Evolutionary conservation across 805 yeast genomes (phyloP).

Genomic region (Sugiyamaella mastotermitis): DNA sequence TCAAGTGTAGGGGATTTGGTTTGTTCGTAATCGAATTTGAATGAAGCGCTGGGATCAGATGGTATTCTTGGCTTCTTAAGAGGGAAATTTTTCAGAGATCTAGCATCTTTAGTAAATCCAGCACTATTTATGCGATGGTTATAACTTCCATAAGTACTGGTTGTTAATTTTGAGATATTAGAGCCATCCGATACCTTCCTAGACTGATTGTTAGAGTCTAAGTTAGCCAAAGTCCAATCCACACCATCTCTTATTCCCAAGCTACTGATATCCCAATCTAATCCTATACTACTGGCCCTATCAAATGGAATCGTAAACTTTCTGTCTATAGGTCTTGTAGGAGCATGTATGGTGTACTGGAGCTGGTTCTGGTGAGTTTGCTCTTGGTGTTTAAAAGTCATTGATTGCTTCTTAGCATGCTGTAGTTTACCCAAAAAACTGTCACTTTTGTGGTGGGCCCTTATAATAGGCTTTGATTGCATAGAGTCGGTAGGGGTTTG

Average conservation of each 20-base stretch:
- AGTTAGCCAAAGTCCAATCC: constrained; percentile 13
- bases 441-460: constrained; percentile 16
- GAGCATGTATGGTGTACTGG: no score
- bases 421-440: constrained; percentile 9
- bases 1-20: no score
- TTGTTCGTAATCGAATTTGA: background rate
- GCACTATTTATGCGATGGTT: constrained; percentile 15
- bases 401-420: no score
- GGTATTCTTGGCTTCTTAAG: background rate
- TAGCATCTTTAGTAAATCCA: constrained; percentile 16
- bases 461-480: constrained; percentile 9
- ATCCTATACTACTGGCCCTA: no score
- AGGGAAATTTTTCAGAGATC: background rate
- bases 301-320: no score
- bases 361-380: no score
- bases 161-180: constrained; percentile 1
- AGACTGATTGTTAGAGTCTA: constrained; percentile 6
- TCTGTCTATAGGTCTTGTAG: no score
- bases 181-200: constrained; percentile 12
- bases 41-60: constrained; percentile 1
- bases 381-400: no score
- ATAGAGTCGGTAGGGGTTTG: constrained; percentile 1
- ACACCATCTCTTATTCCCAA: constrained; percentile 12
- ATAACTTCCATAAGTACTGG: constrained; percentile 4
- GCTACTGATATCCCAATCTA: constrained; percentile 19